Conservation (phyloP, 2,329 filamentous ascomycete genomes). For the Venturia carpophila region DNA sequence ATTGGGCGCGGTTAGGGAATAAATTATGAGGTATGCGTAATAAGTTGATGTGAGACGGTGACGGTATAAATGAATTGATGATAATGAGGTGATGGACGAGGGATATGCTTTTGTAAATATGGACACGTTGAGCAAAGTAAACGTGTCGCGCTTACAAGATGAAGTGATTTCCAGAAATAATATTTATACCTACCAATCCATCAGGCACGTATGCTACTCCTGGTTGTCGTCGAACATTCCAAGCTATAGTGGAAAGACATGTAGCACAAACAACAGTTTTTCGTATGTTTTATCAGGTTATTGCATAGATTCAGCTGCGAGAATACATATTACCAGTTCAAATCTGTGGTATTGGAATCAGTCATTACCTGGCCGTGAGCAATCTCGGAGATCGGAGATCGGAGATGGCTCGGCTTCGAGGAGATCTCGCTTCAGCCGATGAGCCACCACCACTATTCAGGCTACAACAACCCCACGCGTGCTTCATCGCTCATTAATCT, state of each 20-base stretch:
- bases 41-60: too few relatives aligned
- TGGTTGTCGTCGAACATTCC: too few relatives aligned
- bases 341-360: too few relatives aligned
- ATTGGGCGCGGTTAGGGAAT: constrained; percentile 1
- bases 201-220: too few relatives aligned
- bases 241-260: too few relatives aligned
- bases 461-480: not conserved
- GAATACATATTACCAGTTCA: too few relatives aligned
- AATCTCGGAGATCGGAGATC: not conserved
- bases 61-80: not conserved
- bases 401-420: not conserved
- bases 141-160: not conserved
- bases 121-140: not conserved
- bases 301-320: too few relatives aligned
- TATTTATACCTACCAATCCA: not conserved
- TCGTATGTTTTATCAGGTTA: too few relatives aligned
- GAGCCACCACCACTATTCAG: not conserved
- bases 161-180: not conserved
- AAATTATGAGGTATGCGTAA: not conserved
- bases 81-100: not conserved
- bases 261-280: too few relatives aligned
- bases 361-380: too few relatives aligned
- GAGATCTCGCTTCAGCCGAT: not conserved
- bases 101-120: not conserved
- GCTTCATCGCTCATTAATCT: not conserved